Evolutionary conservation across 1,284 basidiomycete species (phyloP), one percentile per base, ranked within the genome.

Genomic region (Cutaneotrichosporon sp.): DNA sequence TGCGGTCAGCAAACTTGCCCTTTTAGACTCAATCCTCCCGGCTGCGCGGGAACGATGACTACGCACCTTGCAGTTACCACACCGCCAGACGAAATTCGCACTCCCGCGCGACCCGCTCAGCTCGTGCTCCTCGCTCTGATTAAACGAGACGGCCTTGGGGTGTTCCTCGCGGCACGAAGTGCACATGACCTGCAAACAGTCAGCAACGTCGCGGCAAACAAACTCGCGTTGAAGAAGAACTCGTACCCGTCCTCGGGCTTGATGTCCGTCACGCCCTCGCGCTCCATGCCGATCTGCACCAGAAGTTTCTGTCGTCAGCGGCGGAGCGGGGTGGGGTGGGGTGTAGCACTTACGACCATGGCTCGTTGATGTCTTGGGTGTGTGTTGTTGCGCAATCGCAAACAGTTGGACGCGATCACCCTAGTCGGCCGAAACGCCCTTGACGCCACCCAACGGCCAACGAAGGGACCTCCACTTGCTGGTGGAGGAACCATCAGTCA

Each of bases 1-100:
- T 76, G 33, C 13, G 1, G 47, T 46, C 30, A 53, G 44, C 22
- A 46, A n/a, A n/a, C n/a, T 5, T 30, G 26, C 26, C 26, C 5
- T 10, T 30, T 30, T 30, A 10, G 33, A 34, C 33, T 34, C 26
- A 30, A 5, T 30, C 10, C 10, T 30, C 26, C 7, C 26, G 26
- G 26, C 26, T n/a, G 26, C 26, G 26, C 26, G 26, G 21, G n/a
- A n/a, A n/a, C n/a, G n/a, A n/a, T n/a, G n/a, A n/a, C n/a, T n/a
- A 37, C 68, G 34, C 42, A 74, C 74, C 62, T 76, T 76, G 63
- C 74, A 76, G 46, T 73, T 64, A 1, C 59, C 53, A 55, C 74
- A 76, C 45, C 70, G 50, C 71, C 70, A 76, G 34, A 72, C 74
- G 57, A 76, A 76, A 58, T 73, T 58, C 10, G 74, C 74, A 26